Evolutionary conservation across 257 asterid species (phyloP).

Genomic region (Lithospermum erythrorhizon): DNA sequence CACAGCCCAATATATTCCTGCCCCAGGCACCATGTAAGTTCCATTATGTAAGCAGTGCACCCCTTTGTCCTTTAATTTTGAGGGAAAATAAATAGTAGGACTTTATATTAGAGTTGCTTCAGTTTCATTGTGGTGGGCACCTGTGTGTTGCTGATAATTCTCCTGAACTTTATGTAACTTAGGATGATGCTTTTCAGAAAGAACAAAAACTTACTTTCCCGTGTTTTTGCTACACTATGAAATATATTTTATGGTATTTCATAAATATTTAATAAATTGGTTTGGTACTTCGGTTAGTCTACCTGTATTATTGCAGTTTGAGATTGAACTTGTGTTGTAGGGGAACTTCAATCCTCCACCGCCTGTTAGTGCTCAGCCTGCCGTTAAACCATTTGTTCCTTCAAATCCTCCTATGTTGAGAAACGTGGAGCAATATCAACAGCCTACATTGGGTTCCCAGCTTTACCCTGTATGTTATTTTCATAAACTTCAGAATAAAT

Average conservation of each 20-base stretch:
- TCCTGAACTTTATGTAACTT: no score
- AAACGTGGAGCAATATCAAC: conserved; percentile 82
- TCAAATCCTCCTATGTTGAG: conserved; percentile 52
- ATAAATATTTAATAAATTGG: no score
- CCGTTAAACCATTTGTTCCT: conserved; percentile 63
- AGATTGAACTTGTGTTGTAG: conserved; percentile 26
- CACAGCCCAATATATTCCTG: conserved; percentile 51
- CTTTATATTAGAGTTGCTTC: background rate
- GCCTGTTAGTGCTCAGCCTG: conserved; percentile 56
- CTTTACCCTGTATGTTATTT: conserved; percentile 60
- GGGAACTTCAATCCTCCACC: conserved; percentile 48
- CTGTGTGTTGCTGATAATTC: background rate
- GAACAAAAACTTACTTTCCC: background rate
- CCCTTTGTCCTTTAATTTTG: conserved; percentile 10
- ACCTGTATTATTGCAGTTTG: background rate
- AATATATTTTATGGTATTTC: background rate
- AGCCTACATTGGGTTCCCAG: conserved; percentile 79
- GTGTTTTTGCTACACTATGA: background rate
- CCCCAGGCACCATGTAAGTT: conserved; percentile 52
- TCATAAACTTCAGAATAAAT: background rate
- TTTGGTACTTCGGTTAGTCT: background rate
- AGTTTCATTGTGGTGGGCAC: background rate
- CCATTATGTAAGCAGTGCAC: conserved; percentile 37
- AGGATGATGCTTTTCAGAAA: background rate
- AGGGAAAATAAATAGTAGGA: background rate